Evolutionary conservation across 2,329 filamentous ascomycete genomes (phyloP).

Genomic region (Daldinia sp.): DNA sequence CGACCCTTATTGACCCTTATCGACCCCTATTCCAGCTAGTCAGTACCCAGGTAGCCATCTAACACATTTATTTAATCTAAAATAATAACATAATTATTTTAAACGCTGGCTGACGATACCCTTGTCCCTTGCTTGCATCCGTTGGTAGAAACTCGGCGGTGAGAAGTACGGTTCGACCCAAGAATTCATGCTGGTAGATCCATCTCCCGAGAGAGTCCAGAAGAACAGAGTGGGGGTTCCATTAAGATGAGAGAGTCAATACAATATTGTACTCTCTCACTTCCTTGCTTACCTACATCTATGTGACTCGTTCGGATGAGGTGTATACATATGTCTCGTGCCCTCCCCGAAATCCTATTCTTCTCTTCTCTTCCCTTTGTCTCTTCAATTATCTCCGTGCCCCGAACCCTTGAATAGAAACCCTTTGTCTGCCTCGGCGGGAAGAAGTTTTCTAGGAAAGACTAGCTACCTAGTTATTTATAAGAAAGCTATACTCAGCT

Average conservation of each 20-base stretch:
- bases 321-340: slow-evolving; percentile 32
- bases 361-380: not conserved
- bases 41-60: too few species aligned
- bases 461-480: not conserved
- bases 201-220: slow-evolving; percentile 23
- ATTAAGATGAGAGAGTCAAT: not conserved
- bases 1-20: not conserved
- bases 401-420: not conserved
- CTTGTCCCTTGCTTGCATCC: slow-evolving; percentile 32
- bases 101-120: slow-evolving; percentile 26
- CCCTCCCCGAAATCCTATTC: slow-evolving; percentile 3
- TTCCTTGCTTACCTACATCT: not conserved
- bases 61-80: slow-evolving; percentile 5
- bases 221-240: slow-evolving; percentile 27
- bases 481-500: not conserved
- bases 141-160: slow-evolving; percentile 27
- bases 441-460: slow-evolving; percentile 11
- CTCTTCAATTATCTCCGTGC: slow-evolving; percentile 1
- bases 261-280: not conserved
- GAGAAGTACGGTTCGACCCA: slow-evolving; percentile 16
- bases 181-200: slow-evolving; percentile 24
- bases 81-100: not conserved
- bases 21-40: slow-evolving; percentile 32
- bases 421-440: slow-evolving; percentile 11
- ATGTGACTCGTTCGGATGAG: slow-evolving; percentile 4